Percentiles rank a stretch among this genome's conserved stretches.
These are phyloP conservation scores for Annulohypoxylon maeteangense DNA, from an alignment of 495 filamentous ascomycete genomes.

Conservation along the genomic window DNA sequence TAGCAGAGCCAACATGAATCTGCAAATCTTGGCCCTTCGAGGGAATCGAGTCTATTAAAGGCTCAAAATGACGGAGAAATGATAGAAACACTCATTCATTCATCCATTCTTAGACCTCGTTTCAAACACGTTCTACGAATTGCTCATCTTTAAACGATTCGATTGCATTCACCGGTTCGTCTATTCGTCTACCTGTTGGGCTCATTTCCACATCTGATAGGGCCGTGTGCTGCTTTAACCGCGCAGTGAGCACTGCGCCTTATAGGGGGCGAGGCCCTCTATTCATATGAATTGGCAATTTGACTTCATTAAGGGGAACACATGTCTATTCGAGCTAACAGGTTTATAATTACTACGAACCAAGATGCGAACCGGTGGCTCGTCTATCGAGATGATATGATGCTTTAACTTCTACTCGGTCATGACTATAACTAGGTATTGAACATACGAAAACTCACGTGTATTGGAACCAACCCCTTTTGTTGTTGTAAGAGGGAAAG, in stretches of 20 bases:
- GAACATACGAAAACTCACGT: slow-evolving; percentile 12
- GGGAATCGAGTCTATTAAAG: neutral
- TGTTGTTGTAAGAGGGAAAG: slow-evolving; percentile 45
- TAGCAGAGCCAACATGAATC: neutral
- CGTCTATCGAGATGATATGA: slow-evolving; percentile 10
- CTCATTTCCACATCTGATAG: slow-evolving; percentile 20
- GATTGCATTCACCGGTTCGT: slow-evolving; percentile 36
- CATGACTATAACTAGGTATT: slow-evolving; percentile 20
- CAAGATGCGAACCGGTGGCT: slow-evolving; percentile 21
- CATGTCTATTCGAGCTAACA: slow-evolving; percentile 30
- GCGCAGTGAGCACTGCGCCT: slow-evolving; percentile 11
- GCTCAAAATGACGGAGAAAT: slow-evolving; percentile 12
- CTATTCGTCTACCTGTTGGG: slow-evolving; percentile 21
- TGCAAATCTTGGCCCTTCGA: neutral
- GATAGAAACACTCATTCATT: slow-evolving; percentile 7
- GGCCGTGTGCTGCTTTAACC: slow-evolving; percentile 34
- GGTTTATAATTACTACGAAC: slow-evolving; percentile 25
- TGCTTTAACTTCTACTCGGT: slow-evolving; percentile 19
- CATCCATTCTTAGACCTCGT: slow-evolving; percentile 14
- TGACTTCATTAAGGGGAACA: slow-evolving; percentile 42
- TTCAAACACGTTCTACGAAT: slow-evolving; percentile 14
- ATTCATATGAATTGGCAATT: slow-evolving; percentile 44
- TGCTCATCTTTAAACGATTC: slow-evolving; percentile 32
- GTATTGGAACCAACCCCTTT: slow-evolving; percentile 15
- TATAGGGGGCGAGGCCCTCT: slow-evolving; percentile 41